Evolutionary conservation across 148 eudicot genomes (phyloP).

Genomic region (Linanthus parryae): DNA sequence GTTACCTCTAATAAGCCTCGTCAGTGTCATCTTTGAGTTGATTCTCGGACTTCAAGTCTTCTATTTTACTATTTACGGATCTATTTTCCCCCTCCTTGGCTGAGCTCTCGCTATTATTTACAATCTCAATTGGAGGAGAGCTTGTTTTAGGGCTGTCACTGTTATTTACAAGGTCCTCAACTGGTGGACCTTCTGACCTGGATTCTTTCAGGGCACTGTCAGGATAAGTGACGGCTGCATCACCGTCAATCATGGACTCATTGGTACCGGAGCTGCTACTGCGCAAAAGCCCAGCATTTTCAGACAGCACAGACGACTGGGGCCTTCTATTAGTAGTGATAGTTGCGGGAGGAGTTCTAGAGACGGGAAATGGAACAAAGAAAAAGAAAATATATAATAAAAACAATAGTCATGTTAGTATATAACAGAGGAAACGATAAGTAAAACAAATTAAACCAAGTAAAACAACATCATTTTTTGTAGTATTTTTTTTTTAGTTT

Average conservation of each 20-base stretch:
- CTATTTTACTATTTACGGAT: conserved; percentile 52
- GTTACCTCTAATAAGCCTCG: no score
- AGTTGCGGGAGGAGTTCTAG: conserved; percentile 28
- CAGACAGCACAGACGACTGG: conserved; percentile 24
- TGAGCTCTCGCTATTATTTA: conserved; percentile 52
- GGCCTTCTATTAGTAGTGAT: conserved; percentile 17
- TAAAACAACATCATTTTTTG: no score
- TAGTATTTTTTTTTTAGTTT: no score
- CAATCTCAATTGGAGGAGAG: conserved; percentile 41
- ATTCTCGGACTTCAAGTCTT: conserved; percentile 41
- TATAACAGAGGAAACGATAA: no score
- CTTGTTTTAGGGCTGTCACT: no score
- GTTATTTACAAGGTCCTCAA: conserved; percentile 53
- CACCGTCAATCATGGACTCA: no score
- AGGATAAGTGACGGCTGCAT: conserved; percentile 9
- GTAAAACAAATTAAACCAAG: no score
- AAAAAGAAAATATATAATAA: no score
- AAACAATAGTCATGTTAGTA: no score
- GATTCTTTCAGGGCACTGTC: conserved; percentile 21
- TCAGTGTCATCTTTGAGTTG: conserved; percentile 32
- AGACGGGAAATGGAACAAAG: no score
- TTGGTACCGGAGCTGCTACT: no score
- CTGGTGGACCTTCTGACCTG: conserved; percentile 24
- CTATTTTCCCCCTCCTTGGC: conserved; percentile 24
- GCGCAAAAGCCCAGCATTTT: conserved; percentile 26